phyloP scores from a whole-genome alignment of 805 yeast genomes.

The Barnettozyma sp. region DNA sequence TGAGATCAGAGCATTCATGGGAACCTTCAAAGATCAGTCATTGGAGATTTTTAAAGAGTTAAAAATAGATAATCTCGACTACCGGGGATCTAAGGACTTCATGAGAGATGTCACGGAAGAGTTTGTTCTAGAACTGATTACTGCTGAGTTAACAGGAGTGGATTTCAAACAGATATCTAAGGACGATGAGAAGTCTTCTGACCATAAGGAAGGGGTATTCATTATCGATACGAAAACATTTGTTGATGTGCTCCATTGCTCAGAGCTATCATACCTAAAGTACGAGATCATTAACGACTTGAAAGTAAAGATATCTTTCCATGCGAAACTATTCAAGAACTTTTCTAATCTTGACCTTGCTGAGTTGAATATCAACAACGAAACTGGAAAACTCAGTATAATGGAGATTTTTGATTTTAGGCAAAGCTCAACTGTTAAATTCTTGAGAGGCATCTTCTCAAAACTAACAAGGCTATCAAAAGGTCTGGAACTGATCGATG shows the following conservation, averaged over 20 bases:
- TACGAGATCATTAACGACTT: slow-evolving; percentile 8
- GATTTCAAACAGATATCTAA: slow-evolving; percentile 8
- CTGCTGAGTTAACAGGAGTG: slow-evolving; percentile 2
- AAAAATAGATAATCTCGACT: slow-evolving; percentile 7
- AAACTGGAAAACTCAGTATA: slow-evolving; percentile 4
- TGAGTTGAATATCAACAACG: slow-evolving; percentile 19
- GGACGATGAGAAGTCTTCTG: slow-evolving; percentile 6
- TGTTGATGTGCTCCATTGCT: slow-evolving; percentile 31
- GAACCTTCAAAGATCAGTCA: slow-evolving; percentile 21
- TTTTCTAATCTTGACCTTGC: slow-evolving; percentile 3
- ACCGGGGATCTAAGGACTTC: slow-evolving; percentile 6
- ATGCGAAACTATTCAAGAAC: slow-evolving; percentile 10
- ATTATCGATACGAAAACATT: slow-evolving; percentile 31
- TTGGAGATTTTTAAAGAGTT: slow-evolving; percentile 13
- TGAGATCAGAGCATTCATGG: slow-evolving; percentile 28
- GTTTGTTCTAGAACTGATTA: slow-evolving; percentile 6
- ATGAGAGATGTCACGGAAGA: slow-evolving; percentile 7
- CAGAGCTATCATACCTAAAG: slow-evolving; percentile 28
- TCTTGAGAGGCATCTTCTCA: slow-evolving; percentile 4
- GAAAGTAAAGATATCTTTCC: slow-evolving; percentile 5
- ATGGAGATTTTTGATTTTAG: slow-evolving; percentile 8
- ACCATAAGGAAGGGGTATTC: slow-evolving; percentile 14
- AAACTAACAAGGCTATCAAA: slow-evolving; percentile 21
- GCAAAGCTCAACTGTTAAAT: slow-evolving; percentile 29
- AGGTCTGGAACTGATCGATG: slow-evolving; percentile 21